These are phyloP conservation scores for Colletotrichum scovillei DNA, from an alignment of 2,329 filamentous ascomycete genomes.

Conservation along the genomic window DNA sequence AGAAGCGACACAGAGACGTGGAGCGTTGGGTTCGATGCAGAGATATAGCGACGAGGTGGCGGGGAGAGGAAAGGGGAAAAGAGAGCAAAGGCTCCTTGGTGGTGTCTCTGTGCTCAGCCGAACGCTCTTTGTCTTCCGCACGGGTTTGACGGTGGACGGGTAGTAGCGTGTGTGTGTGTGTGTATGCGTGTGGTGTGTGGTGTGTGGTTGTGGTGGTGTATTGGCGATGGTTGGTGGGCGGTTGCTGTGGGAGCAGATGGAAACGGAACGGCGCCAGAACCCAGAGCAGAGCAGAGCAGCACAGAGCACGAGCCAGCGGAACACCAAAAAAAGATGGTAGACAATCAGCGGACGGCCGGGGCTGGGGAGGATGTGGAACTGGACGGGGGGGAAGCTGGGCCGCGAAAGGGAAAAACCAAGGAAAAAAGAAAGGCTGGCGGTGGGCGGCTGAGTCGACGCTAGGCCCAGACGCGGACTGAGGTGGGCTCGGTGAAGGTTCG, in stretches of 20 bases:
- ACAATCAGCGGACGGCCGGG: constrained; percentile 10
- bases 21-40: background rate
- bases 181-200: constrained; percentile 1
- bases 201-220: background rate
- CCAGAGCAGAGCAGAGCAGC: background rate
- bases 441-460: background rate
- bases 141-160: background rate
- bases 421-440: constrained; percentile 27
- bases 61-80: constrained; percentile 1
- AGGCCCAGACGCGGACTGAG: background rate
- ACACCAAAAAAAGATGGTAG: background rate
- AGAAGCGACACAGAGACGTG: background rate
- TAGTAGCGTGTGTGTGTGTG: background rate
- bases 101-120: constrained; percentile 5
- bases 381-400: background rate
- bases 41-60: constrained; percentile 8
- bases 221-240: constrained; percentile 33
- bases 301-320: constrained; percentile 5
- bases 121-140: constrained; percentile 30
- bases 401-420: constrained; percentile 11
- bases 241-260: constrained; percentile 36
- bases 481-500: background rate
- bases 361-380: background rate
- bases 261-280: background rate
- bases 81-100: constrained; percentile 23